phyloP scores from a whole-genome alignment of 768 basidiomycete genomes.

The Amanita jacksonii region DNA sequence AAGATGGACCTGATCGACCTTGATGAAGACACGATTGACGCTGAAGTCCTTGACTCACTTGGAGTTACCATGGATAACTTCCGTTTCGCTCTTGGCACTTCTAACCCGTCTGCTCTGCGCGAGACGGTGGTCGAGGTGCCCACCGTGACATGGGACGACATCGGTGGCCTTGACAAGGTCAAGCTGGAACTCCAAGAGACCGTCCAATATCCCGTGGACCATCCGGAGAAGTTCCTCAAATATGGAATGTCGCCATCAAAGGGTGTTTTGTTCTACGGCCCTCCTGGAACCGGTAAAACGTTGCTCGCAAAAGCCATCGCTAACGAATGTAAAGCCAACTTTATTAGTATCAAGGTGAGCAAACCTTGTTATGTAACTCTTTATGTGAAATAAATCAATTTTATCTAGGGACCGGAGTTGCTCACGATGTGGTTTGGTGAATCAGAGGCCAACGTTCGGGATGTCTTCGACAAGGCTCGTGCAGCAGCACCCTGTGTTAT shows the following conservation, averaged over 20 bases:
- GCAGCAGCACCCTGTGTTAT: slow-evolving; percentile 99
- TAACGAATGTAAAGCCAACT: slow-evolving; percentile 99
- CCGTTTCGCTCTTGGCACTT: slow-evolving; percentile 95
- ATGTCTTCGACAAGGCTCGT: slow-evolving; percentile 99
- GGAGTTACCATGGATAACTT: slow-evolving; percentile 99
- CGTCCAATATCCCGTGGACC: slow-evolving; percentile 99
- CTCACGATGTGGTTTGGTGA: slow-evolving; percentile 99
- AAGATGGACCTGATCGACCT: slow-evolving; percentile 99
- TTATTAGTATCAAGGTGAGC: slow-evolving; percentile 91
- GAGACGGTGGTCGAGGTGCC: slow-evolving; percentile 99
- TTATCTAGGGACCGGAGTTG: slow-evolving; percentile 76
- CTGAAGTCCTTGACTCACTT: slow-evolving; percentile 96
- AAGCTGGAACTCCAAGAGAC: slow-evolving; percentile 99
- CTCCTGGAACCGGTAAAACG: slow-evolving; percentile 99
- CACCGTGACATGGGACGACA: slow-evolving; percentile 97
- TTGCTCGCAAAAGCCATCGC: slow-evolving; percentile 98
- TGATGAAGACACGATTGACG: slow-evolving; percentile 97
- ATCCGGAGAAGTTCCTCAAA: slow-evolving; percentile 99
- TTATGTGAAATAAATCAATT: slow-evolving; percentile 11
- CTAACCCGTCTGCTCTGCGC: slow-evolving; percentile 96
- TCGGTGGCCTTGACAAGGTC: slow-evolving; percentile 99
- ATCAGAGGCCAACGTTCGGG: slow-evolving; percentile 98
- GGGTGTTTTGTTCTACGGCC: slow-evolving; percentile 99
- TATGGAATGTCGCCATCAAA: slow-evolving; percentile 99
- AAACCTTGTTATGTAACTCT: neutral